A percentile compares a stretch with the other conserved stretches of the same genome.
These are phyloP conservation scores for Azolla pinnata DNA, from an alignment of 75 land plant genomes.

Conservation along the genomic window DNA sequence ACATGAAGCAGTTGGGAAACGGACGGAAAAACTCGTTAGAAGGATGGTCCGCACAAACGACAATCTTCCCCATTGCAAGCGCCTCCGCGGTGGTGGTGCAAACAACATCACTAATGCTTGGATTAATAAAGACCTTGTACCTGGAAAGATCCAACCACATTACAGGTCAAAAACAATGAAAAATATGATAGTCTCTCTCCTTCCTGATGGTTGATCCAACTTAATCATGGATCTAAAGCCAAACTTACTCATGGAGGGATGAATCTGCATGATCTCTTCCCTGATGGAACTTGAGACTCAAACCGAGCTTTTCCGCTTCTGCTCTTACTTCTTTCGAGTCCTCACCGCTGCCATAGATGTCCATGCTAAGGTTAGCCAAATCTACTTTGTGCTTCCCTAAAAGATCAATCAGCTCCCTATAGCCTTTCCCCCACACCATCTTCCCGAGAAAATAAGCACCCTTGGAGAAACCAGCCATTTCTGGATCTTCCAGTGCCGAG, in stretches of 20 bases:
- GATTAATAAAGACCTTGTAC: conserved; percentile 95
- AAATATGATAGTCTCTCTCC: too few species aligned
- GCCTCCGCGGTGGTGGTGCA: conserved; percentile 99
- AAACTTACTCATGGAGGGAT: conserved; percentile 75
- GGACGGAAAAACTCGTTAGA: conserved; percentile 92
- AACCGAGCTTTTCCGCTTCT: conserved; percentile 44
- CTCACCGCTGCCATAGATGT: conserved; percentile 87
- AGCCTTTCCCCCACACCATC: conserved; percentile 99
- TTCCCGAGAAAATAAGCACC: conserved; percentile 96
- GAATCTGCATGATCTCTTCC: conserved; percentile 98
- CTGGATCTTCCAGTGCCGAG: conserved; percentile 50
- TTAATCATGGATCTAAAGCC: too few species aligned
- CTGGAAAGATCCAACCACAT: too few species aligned
- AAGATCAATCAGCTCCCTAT: conserved; percentile 85
- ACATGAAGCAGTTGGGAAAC: conserved; percentile 89
- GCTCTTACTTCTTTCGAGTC: conserved; percentile 75
- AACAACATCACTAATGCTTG: conserved; percentile 89
- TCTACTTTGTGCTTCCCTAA: conserved; percentile 59
- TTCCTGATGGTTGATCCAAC: too few species aligned
- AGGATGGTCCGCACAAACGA: conserved; percentile 91
- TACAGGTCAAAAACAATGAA: too few species aligned
- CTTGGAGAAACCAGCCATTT: conserved; percentile 52
- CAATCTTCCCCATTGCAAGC: conserved; percentile 96
- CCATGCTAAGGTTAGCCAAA: conserved; percentile 64
- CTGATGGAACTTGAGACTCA: conserved; percentile 66